Evolutionary conservation across 78 protist genomes (phyloP).

Genomic region (Dictyostelium intermedium): DNA sequence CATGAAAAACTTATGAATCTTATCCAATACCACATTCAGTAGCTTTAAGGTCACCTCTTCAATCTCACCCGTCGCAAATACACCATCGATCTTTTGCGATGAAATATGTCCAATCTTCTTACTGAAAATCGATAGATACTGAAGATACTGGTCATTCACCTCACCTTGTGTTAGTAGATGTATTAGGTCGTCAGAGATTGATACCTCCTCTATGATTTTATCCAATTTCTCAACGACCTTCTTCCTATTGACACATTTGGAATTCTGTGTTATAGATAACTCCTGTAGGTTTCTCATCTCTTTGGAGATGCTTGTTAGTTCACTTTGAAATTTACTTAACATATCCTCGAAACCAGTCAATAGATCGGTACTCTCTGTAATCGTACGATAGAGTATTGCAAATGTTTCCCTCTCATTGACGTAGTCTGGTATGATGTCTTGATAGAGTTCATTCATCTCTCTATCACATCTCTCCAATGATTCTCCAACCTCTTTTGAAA

Average conservation of each 20-base stretch:
- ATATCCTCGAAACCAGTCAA: constrained; percentile 51
- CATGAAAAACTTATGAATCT: constrained; percentile 28
- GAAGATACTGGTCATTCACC: constrained; percentile 66
- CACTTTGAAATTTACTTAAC: constrained; percentile 27
- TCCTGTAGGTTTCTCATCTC: constrained; percentile 54
- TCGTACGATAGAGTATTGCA: constrained; percentile 29
- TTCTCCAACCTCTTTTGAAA: constrained; percentile 39
- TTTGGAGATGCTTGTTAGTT: constrained; percentile 42
- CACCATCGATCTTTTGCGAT: constrained; percentile 55
- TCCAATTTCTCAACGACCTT: constrained; percentile 33
- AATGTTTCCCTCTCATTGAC: constrained; percentile 71
- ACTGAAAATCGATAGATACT: constrained; percentile 53
- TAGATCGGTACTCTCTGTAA: constrained; percentile 13
- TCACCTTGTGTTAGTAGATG: constrained; percentile 39
- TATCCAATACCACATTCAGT: constrained; percentile 31
- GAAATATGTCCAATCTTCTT: constrained; percentile 55
- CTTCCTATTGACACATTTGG: constrained; percentile 24
- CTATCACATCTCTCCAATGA: constrained; percentile 25
- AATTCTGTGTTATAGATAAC: constrained; percentile 24
- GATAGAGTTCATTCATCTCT: constrained; percentile 33
- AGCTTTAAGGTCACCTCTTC: background rate
- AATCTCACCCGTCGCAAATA: constrained; percentile 29
- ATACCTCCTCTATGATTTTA: constrained; percentile 42
- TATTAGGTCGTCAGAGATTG: constrained; percentile 42
- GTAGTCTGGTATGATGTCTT: constrained; percentile 66